Evolutionary conservation across 1,139 yeast genomes (phyloP), one percentile per base, ranked within the genome.

Genomic region (Yamadazyma epiphylla): DNA sequence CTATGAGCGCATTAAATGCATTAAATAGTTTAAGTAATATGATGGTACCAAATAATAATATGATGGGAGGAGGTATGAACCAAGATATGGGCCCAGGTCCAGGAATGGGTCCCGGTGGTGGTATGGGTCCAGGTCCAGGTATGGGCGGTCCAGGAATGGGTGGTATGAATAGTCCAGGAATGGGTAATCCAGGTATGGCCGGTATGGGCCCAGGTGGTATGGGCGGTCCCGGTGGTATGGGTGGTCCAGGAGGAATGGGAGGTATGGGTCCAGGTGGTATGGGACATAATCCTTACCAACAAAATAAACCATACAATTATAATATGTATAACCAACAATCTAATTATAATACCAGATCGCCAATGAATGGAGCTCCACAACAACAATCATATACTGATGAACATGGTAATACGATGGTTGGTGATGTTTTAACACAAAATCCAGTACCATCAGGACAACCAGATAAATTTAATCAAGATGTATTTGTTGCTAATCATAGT

Each of bases 401-500:
- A 41, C 70, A 63, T 40, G 73, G 73, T 3, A 68, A 68, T 40
- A 64, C 55, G 15, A 53, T 67, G 28, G 50, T 67, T 20, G 74
- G 74, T 2, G 74, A 68, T 29, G 70, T 68, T 15, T 60, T 68
- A 31, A 63, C 69, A 3, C 52, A 55, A 26, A 59, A 63, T 19
- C 71, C 74, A 5, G 59, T 58, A 5, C 67, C 53, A 29, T 48
- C 55, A 2, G 67, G 66, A 7, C 45, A 53, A 15, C 43, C 39
- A 16, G 80, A 77, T 37, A 74, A 72, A 44, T 64, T 67, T 40
- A 71, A 73, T 36, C 88, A 84, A 53, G 89, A 83, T 39, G 64
- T 86, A 3, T 80, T 62, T 43, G 87, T 87, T 26, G 89, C 94
- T 22, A 82, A 83, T 48, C 73, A 74, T 27, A 80, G 70, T 54